Evolutionary conservation across 805 yeast species (phyloP), one percentile per base, ranked within the genome.

Genomic region (Yamadazyma insecticola): DNA sequence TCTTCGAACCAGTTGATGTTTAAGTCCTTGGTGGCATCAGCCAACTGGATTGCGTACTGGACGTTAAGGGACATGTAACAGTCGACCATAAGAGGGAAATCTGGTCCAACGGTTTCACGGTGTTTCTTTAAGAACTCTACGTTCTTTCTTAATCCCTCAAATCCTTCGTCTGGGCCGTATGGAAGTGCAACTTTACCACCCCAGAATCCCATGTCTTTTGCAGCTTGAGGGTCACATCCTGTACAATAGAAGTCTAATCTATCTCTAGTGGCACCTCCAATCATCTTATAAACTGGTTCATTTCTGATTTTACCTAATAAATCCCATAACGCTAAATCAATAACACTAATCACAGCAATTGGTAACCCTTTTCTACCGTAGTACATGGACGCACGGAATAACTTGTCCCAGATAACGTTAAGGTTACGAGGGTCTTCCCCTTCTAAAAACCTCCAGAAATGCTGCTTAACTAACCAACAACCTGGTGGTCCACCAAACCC

Each of bases 1-100:
- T 70, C 75, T 45, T 70, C 76, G 51, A 65, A 68, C 75, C 75
- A 70, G 53, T 70, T 70, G 47, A 70, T 65, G 45, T 68, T 60
- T 45, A 70, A 51, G 41, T 69, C 69, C 33, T 55, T 49, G 15
- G 71, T 60, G 6, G 70, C 72, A 28, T 51, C 51, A 22, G 62
- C 68, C 22, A 70, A 52, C 25, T 70, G 70, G 42, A 70, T 69
- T 9, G 63, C 59, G 35, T 70, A 70, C n/a, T 69, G 55, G 13
- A 69, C 74, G 33, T 60, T 69, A 39, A 70, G 49, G 2, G 72
- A 58, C 76, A 70, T 70, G 58, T 69, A 70, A 48, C 76, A 70
- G 44, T 70, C 76, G 28, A 70, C 74, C 73, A 70, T 68, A 29
- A 70, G 41, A 34, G 76, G 76, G 60, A 66, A 70, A 41, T 68